Base-by-base conservation (phyloP, 2,329 filamentous ascomycete genomes). In the Furcasterigmium sp. region DNA sequence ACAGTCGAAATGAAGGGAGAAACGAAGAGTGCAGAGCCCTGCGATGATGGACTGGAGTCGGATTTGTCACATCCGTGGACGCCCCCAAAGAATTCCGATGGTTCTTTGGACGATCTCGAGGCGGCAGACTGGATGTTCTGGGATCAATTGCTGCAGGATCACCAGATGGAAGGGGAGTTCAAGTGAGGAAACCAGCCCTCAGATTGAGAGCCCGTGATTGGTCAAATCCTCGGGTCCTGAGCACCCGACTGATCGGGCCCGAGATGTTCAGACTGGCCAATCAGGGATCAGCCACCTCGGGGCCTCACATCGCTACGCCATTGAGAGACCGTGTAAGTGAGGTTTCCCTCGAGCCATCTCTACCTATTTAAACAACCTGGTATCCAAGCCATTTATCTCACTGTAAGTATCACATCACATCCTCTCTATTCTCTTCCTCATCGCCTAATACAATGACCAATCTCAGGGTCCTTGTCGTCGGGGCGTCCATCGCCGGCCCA, bases 401-500 rank as follows among this genome's bases (percentile, higher is more conserved):
- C n/a, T n/a, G n/a, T n/a, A n/a, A n/a, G n/a, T n/a, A n/a, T n/a
- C n/a, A n/a, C n/a, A n/a, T n/a, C n/a, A n/a, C n/a, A n/a, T n/a
- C n/a, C n/a, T n/a, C n/a, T n/a, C n/a, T n/a, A n/a, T n/a, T n/a
- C n/a, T n/a, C n/a, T n/a, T n/a, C n/a, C n/a, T n/a, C n/a, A n/a
- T n/a, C n/a, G n/a, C n/a, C n/a, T n/a, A n/a, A n/a, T n/a, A n/a
- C n/a, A n/a, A 52, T 51, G 46, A 32, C 51, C 6, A 40, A 46
- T 11, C 32, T 53, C 10, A 37, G 47, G 14, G 48, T 60, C 13
- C 50, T 61, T 21, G 54, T 64, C 10, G 53, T 54, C 5, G 61
- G 62, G n/a, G 62, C 57, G 7, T 60, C 60, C 20, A 57, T 63
- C 29, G 57, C 59, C 13, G 61, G 61, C 2, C 59, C 58, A 17